These are phyloP conservation scores for Acacia crassicarpa DNA, from an alignment of 306 rosid genomes.

Conservation along the genomic window DNA sequence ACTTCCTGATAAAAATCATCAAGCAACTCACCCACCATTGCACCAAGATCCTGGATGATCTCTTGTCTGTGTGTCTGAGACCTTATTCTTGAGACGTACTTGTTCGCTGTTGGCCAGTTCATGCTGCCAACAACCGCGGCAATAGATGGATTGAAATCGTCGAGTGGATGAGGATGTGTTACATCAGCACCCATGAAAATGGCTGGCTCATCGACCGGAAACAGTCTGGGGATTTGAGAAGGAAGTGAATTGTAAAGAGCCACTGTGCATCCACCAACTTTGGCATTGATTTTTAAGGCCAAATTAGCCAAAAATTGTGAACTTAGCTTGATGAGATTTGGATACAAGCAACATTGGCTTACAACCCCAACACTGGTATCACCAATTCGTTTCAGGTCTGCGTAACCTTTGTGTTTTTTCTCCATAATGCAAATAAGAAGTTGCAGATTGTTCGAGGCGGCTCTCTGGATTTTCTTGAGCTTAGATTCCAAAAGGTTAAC, in stretches of 20 bases:
- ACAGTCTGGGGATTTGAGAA: constrained; percentile 80
- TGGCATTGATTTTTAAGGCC: constrained; percentile 95
- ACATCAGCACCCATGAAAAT: constrained; percentile 99
- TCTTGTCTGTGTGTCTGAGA: constrained; percentile 97
- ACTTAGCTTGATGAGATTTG: constrained; percentile 69
- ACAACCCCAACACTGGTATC: constrained; percentile 91
- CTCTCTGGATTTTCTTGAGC: constrained; percentile 69
- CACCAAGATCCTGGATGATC: constrained; percentile 78
- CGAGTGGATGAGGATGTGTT: constrained; percentile 98
- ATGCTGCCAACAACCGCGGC: constrained; percentile 99
- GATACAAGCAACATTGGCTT: constrained; percentile 89
- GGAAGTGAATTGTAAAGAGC: constrained; percentile 83
- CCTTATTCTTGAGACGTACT: constrained; percentile 94
- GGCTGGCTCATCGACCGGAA: constrained; percentile 63
- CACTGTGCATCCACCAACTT: constrained; percentile 96
- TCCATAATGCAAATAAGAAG: constrained; percentile 90
- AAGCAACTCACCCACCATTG: constrained; percentile 87
- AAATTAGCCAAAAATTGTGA: constrained; percentile 90
- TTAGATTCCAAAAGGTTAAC: constrained; percentile 78
- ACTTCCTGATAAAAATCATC: constrained; percentile 78
- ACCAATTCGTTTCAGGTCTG: constrained; percentile 84
- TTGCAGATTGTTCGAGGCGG: constrained; percentile 82
- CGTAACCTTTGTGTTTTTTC: constrained; percentile 89
- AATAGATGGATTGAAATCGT: constrained; percentile 90
- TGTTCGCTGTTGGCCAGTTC: constrained; percentile 99